phyloP scores from a whole-genome alignment of 1,139 yeast genomes.

The Diutina rugosa region DNA sequence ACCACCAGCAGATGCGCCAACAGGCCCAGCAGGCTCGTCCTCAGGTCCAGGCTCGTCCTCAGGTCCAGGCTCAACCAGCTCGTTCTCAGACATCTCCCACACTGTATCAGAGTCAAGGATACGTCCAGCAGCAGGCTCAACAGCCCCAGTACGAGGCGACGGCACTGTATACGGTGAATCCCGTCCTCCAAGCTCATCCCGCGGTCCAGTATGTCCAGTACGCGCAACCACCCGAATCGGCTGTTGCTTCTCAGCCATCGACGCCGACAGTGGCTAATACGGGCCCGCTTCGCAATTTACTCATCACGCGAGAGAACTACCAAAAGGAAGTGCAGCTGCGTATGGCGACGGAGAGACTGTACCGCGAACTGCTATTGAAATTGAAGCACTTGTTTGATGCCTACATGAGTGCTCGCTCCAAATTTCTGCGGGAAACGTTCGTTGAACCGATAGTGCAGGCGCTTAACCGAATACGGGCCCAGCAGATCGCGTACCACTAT shows the following conservation, averaged over 20 bases:
- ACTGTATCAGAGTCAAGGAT: too few species aligned
- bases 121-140: too few species aligned
- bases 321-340: background rate
- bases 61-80: background rate
- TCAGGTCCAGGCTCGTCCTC: too few species aligned
- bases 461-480: background rate
- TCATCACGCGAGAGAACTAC: background rate
- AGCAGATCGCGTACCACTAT: background rate
- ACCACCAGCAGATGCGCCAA: too few species aligned
- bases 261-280: background rate
- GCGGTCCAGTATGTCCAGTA: background rate
- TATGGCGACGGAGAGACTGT: background rate
- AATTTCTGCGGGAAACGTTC: background rate
- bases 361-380: background rate
- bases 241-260: too few species aligned
- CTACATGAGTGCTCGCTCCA: background rate
- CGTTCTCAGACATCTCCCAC: too few species aligned
- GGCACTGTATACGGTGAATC: too few species aligned
- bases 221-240: too few species aligned
- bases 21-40: background rate
- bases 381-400: background rate
- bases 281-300: background rate
- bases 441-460: background rate
- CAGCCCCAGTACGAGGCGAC: too few species aligned
- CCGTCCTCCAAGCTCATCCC: background rate